These are phyloP conservation scores for Mycena citricolor DNA, from an alignment of 1,284 basidiomycete genomes.

Conservation along the genomic window DNA sequence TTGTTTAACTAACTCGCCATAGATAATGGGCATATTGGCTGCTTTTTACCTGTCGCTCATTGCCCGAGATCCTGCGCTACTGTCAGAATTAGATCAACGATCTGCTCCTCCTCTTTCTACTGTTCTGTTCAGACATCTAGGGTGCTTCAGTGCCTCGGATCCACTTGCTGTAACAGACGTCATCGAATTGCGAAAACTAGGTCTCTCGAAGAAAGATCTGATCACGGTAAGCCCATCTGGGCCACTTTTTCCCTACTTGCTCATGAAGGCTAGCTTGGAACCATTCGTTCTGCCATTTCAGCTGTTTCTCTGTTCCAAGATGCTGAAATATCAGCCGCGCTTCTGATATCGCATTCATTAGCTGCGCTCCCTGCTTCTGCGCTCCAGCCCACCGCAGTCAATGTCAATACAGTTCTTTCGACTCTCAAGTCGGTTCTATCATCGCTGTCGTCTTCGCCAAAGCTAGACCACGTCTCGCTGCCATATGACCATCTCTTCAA, in stretches of 20 bases:
- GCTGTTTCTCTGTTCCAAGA: slow-evolving; percentile 44
- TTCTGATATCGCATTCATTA: slow-evolving; percentile 12
- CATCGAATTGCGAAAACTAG: slow-evolving; percentile 41
- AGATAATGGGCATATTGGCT: slow-evolving; percentile 63
- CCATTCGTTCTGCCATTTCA: slow-evolving; percentile 46
- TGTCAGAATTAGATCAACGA: slow-evolving; percentile 51
- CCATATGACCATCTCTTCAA: slow-evolving; percentile 45
- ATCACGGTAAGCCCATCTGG: slow-evolving; percentile 35
- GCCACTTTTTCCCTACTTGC: not conserved
- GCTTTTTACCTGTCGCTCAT: slow-evolving; percentile 58
- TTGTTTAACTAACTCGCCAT: slow-evolving; percentile 6
- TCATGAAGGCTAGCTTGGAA: slow-evolving; percentile 37
- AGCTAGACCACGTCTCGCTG: slow-evolving; percentile 39
- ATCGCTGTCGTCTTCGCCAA: slow-evolving; percentile 37
- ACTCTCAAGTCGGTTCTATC: slow-evolving; percentile 41
- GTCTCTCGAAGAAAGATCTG: slow-evolving; percentile 49
- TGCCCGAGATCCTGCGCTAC: slow-evolving; percentile 52
- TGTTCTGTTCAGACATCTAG: slow-evolving; percentile 47
- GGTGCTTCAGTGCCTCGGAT: slow-evolving; percentile 32
- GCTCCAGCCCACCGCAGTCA: slow-evolving; percentile 32
- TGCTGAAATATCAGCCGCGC: slow-evolving; percentile 37
- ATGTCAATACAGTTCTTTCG: slow-evolving; percentile 54
- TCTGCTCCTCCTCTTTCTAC: slow-evolving; percentile 33
- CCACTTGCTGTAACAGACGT: slow-evolving; percentile 46
- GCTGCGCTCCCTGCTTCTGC: slow-evolving; percentile 10